A percentile compares a stretch with the other conserved stretches of the same genome.
phyloP scores from a whole-genome alignment of 768 basidiomycete species.

The Austroboletus eburneus region DNA sequence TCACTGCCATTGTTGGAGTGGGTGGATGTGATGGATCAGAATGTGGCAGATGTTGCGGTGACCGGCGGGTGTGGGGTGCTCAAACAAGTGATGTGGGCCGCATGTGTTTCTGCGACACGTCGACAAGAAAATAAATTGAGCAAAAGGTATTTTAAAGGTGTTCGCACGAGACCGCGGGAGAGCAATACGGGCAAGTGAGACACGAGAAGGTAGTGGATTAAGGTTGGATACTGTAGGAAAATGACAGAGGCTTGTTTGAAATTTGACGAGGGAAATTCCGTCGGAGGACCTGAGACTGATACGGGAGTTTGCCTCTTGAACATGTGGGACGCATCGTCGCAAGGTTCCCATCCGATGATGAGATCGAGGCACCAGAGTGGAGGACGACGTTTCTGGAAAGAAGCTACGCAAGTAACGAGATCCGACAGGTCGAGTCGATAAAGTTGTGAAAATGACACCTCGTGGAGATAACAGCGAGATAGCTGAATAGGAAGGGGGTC shows the following conservation, averaged over 20 bases:
- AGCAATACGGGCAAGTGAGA: conserved; percentile 24
- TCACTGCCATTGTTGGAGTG: not conserved
- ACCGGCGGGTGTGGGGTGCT: not conserved
- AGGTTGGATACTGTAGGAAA: conserved; percentile 13
- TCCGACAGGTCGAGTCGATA: conserved; percentile 24
- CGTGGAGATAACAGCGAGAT: conserved; percentile 32
- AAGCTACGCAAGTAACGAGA: conserved; percentile 24
- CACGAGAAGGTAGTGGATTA: not conserved
- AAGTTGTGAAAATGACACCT: conserved; percentile 23
- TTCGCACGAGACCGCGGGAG: conserved; percentile 2
- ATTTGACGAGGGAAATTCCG: conserved; percentile 18
- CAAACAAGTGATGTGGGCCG: not conserved
- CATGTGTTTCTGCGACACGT: conserved; percentile 11
- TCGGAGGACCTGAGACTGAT: conserved; percentile 5
- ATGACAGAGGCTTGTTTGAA: conserved; percentile 17
- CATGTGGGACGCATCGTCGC: conserved; percentile 13
- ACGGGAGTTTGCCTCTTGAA: conserved; percentile 2
- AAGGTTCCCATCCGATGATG: conserved; percentile 6
- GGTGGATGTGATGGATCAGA: too few species aligned
- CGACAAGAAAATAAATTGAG: conserved; percentile 3
- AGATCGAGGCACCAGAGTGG: conserved; percentile 18
- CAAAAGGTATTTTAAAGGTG: conserved; percentile 7
- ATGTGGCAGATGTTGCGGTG: not conserved
- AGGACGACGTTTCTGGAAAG: conserved; percentile 28
- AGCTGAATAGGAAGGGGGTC: conserved; percentile 18